Evolutionary conservation across 352 stramenopile genomes (phyloP).

Genomic region (Blastocystis sp.): DNA sequence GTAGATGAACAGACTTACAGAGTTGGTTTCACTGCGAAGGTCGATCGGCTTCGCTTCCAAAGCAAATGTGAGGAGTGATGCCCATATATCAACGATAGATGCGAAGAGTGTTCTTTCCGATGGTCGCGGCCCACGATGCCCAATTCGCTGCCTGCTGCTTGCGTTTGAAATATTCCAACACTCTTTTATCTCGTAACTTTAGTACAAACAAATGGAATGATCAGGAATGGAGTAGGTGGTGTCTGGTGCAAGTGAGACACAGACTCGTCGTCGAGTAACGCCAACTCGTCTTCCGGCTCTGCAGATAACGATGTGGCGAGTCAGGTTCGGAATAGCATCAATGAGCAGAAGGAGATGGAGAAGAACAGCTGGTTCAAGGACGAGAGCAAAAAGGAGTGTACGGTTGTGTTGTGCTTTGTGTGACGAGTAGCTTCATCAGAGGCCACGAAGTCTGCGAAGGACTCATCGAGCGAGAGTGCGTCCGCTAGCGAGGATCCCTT

Average conservation of each 20-base stretch:
- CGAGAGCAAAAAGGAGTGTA: too few species aligned
- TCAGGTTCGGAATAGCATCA: conserved; percentile 55
- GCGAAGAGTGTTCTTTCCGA: conserved; percentile 29
- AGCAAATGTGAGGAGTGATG: not conserved
- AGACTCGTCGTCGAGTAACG: not conserved
- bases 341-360: conserved; percentile 57
- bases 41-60: not conserved
- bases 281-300: not conserved
- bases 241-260: not conserved
- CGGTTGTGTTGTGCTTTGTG: too few species aligned
- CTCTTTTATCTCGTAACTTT: conserved; percentile 12
- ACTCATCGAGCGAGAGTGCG: not conserved
- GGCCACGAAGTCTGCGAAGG: not conserved
- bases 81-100: not conserved
- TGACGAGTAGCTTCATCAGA: not conserved
- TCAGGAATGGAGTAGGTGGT: not conserved
- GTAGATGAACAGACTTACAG: not conserved
- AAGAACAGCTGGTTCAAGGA: conserved; percentile 1
- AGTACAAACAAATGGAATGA: not conserved
- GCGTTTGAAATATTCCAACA: conserved; percentile 18
- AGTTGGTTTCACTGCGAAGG: not conserved
- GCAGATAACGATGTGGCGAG: conserved; percentile 29
- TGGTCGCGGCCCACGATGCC: conserved; percentile 37
- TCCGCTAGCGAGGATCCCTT: not conserved
- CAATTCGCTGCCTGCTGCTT: conserved; percentile 11